Evolutionary conservation across 768 basidiomycete species (phyloP), one percentile per base, ranked within the genome.

Genomic region (Boletus edulis): DNA sequence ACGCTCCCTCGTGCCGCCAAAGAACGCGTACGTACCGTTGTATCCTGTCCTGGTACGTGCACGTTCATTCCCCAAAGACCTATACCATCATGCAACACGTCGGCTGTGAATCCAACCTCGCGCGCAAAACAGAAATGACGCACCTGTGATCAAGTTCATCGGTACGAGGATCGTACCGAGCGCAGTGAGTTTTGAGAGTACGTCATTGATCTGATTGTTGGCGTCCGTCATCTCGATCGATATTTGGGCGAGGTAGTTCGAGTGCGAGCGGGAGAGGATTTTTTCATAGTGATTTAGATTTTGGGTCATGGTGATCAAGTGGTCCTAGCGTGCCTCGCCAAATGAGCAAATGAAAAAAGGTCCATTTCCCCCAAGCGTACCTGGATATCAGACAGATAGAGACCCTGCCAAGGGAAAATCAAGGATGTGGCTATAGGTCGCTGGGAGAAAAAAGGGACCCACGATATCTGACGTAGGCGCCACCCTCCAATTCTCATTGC

Each of bases 211-310:
- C 76, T 98, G 94, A 72, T 99, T 99, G 75, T 99, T 99, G 40
- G 97, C 97, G 65, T 98, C 95, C 35, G 94, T 96, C 96, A 98
- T 99, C 77, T 98, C 97, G 73, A 99, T 98, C 41, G 94, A 97
- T 63, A 99, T 99, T 67, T 98, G 97, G 1, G 97, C 97, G 48
- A 99, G 87, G 75, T 99, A 99, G 70, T 99, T 99, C 37, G 95
- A 98, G 73, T 99, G 97, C 39, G 96, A 98, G 39, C 97, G 87
- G 5, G 96, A 98, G 10, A 99, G 80, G 67, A 99, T 98, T 79
- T 98, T 99, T 70, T 99, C 97, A 77, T 98, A 99, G 73, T 98
- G 97, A 70, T 98, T 99, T 79, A 99, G 70, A 69, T 96, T 98
- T 74, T 99, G 97, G 3, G 97, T 99, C 94, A 98, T 98, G 20